Percentiles rank a stretch among this genome's conserved stretches.
Conservation (phyloP, 805 yeast species). For the Metschnikowia similis region DNA sequence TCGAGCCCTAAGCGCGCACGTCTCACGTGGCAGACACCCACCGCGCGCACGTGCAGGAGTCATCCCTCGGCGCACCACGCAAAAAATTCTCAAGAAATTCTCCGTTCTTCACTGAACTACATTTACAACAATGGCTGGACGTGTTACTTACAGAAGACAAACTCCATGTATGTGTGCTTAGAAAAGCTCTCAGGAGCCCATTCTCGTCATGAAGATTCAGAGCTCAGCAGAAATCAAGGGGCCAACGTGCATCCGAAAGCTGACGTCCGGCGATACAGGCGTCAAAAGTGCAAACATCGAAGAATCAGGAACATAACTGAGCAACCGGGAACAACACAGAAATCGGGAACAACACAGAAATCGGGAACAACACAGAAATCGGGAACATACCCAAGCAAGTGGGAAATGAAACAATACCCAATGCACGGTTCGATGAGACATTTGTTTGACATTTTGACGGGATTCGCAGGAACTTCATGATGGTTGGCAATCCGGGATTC, state of each 20-base stretch:
- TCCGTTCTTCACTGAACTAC: constrained; percentile 6
- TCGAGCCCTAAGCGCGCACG: constrained; percentile 11
- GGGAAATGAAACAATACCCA: no score
- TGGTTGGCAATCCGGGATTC: not conserved
- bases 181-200: not conserved
- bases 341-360: no score
- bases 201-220: not conserved
- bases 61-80: constrained; percentile 14
- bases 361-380: no score
- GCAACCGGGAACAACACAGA: no score
- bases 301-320: no score
- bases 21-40: constrained; percentile 11
- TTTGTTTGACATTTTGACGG: no score
- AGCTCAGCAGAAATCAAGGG: not conserved
- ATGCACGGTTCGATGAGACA: no score
- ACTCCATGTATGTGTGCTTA: constrained; percentile 33
- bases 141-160: constrained; percentile 38
- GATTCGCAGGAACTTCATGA: no score
- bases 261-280: no score
- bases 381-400: no score
- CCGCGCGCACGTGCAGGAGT: constrained; percentile 10
- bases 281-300: no score
- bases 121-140: constrained; percentile 76
- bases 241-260: not conserved
- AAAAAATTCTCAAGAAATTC: constrained; percentile 12